Base-by-base conservation (phyloP, 345 rosid genomes). In the Linum lewisii region DNA sequence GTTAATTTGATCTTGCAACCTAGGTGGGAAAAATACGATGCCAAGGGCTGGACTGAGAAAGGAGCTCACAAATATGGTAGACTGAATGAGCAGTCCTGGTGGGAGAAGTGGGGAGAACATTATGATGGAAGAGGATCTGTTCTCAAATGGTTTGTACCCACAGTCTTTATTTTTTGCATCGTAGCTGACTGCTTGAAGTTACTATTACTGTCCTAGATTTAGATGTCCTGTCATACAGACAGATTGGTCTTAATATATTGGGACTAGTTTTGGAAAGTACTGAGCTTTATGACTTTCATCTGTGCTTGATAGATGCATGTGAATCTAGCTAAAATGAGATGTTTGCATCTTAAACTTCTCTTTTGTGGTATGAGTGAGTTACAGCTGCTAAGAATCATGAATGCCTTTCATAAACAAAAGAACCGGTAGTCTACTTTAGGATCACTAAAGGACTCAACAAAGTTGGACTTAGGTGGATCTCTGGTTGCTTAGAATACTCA, bases 51-150 rank as follows among this genome's bases (percentile, higher is more conserved):
- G 95, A 88, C 99, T 22, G 99, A 93, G 80, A 93, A 93, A 74
- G 97, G 99, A 34, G 99, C 99, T 11, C 91, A 93, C 67, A 93
- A 93, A 78, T 86, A 89, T 61, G 99, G 99, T 63, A 81, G 89
- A 73, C 74, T 88, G 63, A 93, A 93, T 69, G 99, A 88, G 75
- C 95, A 93, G 65, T 93, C 99, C 23, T 93, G 99, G 97, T 93
- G 99, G 99, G 99, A 93, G 74, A 93, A 93, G 69, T 93, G 99
- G 99, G 99, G 99, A 65, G 99, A 93, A 71, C 87, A 93, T 74
- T 93, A 85, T 59, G 99, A 93, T 74, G 99, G 99, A 76, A 74
- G 87, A 73, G 99, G 99, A 81, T 88, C 97, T 51, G 90, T 93
- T 74, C 82, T 89, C 44, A 93, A 93, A 93, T 93, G 99, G 99